Evolutionary conservation across 2,329 filamentous ascomycete genomes (phyloP).

Genomic region (Scedosporium aurantiacum): DNA sequence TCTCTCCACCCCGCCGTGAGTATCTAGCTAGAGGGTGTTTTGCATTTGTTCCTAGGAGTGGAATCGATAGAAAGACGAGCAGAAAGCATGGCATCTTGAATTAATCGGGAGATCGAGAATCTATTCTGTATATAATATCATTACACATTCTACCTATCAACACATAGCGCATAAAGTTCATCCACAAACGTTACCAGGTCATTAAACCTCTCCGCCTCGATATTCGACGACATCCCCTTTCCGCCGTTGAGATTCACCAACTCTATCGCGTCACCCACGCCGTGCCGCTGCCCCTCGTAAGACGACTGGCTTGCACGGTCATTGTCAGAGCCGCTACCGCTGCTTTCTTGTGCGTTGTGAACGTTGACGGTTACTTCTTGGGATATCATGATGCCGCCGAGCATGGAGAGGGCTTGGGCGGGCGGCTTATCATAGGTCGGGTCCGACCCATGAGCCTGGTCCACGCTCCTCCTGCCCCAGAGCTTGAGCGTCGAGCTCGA

Average conservation of each 20-base stretch:
- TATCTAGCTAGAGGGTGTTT: too few species aligned
- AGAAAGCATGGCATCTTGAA: background rate
- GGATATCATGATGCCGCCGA: constrained; percentile 51
- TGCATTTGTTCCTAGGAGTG: too few species aligned
- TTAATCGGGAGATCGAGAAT: background rate
- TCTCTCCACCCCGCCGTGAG: too few species aligned
- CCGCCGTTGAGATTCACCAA: constrained; percentile 12
- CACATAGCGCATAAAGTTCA: constrained; percentile 25
- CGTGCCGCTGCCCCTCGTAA: background rate
- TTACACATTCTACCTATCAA: constrained; percentile 5
- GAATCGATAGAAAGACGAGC: background rate
- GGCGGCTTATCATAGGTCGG: constrained; percentile 9
- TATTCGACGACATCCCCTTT: constrained; percentile 17
- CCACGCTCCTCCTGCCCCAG: constrained; percentile 15
- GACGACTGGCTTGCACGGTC: constrained; percentile 4
- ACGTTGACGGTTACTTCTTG: constrained; percentile 48
- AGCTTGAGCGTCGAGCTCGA: constrained; percentile 22
- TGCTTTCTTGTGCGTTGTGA: constrained; percentile 9
- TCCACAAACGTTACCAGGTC: constrained; percentile 31
- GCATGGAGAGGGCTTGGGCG: constrained; percentile 14
- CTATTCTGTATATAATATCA: background rate
- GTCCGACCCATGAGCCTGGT: constrained; percentile 7
- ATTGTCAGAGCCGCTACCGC: background rate
- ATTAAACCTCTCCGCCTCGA: constrained; percentile 23
- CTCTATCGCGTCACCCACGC: constrained; percentile 4